Conservation (phyloP, 306 rosid species). For the Cucurbita moschata region DNA sequence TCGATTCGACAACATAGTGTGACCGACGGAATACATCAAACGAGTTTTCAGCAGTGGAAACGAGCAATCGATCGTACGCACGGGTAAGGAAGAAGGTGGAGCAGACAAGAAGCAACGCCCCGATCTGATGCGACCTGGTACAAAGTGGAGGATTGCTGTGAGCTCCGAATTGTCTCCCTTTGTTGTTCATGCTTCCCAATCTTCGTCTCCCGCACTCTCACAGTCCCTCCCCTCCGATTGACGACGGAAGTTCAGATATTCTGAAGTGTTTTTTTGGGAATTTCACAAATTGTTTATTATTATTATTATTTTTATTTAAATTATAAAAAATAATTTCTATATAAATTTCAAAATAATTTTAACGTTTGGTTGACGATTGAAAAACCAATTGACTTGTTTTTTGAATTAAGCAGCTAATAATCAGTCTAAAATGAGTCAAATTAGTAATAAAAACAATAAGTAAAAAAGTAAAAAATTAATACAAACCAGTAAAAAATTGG, state of each 20-base stretch:
- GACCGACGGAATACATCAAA: conserved; percentile 18
- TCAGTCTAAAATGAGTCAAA: too few species aligned
- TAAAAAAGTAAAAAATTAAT: too few species aligned
- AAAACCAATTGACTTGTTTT: too few species aligned
- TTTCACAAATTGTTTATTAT: too few species aligned
- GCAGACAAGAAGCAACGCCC: conserved; percentile 40
- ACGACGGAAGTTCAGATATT: background rate
- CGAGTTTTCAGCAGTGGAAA: conserved; percentile 18
- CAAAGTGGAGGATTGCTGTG: conserved; percentile 35
- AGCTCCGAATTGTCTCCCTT: conserved; percentile 23
- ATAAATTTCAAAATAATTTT: too few species aligned
- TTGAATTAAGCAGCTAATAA: too few species aligned
- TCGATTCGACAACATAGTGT: conserved; percentile 6
- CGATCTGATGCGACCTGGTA: conserved; percentile 81
- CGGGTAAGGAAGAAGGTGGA: conserved; percentile 57
- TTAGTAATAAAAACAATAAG: too few species aligned
- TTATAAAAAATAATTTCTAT: too few species aligned
- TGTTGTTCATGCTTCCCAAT: conserved; percentile 37
- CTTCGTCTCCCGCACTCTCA: background rate
- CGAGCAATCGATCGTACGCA: conserved; percentile 28
- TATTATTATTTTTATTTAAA: too few species aligned
- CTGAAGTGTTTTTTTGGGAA: background rate
- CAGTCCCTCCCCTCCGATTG: background rate
- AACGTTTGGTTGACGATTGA: too few species aligned
- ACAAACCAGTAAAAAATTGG: too few species aligned